Evolutionary conservation across 2,329 filamentous ascomycete species (phyloP).

Genomic region (Beauveria sp.): DNA sequence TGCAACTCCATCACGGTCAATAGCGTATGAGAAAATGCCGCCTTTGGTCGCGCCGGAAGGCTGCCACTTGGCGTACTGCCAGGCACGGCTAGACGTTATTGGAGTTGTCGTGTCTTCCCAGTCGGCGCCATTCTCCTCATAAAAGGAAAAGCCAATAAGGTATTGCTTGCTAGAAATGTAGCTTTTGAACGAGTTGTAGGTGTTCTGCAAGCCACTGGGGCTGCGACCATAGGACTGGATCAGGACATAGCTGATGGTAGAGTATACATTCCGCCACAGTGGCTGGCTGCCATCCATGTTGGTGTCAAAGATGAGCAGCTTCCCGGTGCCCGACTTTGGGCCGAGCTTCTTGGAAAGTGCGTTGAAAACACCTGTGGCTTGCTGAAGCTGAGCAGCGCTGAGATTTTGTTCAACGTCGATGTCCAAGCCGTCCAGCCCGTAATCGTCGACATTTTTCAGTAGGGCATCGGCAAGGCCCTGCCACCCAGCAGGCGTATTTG

Average conservation of each 20-base stretch:
- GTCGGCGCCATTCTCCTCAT: slow-evolving; percentile 4
- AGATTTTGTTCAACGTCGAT: slow-evolving; percentile 8
- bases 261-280: slow-evolving; percentile 6
- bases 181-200: slow-evolving; percentile 2
- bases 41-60: slow-evolving; percentile 6
- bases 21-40: slow-evolving; percentile 11
- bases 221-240: slow-evolving; percentile 11
- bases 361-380: slow-evolving; percentile 7
- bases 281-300: slow-evolving; percentile 3
- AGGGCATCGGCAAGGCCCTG: neutral
- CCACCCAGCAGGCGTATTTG: slow-evolving; percentile 1
- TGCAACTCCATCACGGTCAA: slow-evolving; percentile 9
- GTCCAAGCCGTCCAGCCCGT: slow-evolving; percentile 9
- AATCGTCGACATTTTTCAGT: neutral
- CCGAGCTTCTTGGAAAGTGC: slow-evolving; percentile 8
- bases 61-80: slow-evolving; percentile 9
- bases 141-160: slow-evolving; percentile 10
- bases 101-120: slow-evolving; percentile 8
- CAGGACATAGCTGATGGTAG: slow-evolving; percentile 6
- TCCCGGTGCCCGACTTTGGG: slow-evolving; percentile 9
- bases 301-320: slow-evolving; percentile 10
- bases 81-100: slow-evolving; percentile 5
- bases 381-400: neutral
- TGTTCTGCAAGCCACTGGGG: neutral
- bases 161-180: slow-evolving; percentile 9